Evolutionary conservation across 1,284 basidiomycete genomes (phyloP).

Genomic region (Vanrija humicola): DNA sequence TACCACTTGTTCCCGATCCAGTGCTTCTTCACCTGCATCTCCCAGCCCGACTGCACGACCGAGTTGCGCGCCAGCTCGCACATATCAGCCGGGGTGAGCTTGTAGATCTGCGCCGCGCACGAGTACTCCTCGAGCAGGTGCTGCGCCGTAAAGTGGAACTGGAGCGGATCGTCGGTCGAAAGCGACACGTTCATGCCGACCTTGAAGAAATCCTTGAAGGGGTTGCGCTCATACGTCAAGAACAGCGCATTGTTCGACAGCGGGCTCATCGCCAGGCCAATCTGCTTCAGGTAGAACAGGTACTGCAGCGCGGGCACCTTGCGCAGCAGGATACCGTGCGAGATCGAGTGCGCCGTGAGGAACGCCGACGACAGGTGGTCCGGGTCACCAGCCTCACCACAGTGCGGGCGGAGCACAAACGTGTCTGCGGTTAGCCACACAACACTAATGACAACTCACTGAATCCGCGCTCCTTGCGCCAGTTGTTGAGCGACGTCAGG

Average conservation of each 20-base stretch:
- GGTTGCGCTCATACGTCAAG: conserved; percentile 92
- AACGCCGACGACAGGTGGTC: conserved; percentile 96
- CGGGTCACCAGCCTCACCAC: conserved; percentile 96
- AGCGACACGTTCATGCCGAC: conserved; percentile 93
- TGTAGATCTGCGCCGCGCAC: conserved; percentile 95
- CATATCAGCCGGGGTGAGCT: conserved; percentile 67
- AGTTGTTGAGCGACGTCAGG: conserved; percentile 89
- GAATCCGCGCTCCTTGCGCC: conserved; percentile 82
- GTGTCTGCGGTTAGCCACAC: conserved; percentile 64
- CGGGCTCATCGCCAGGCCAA: conserved; percentile 97
- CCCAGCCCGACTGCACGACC: conserved; percentile 94
- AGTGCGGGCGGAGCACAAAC: conserved; percentile 94
- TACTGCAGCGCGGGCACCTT: conserved; percentile 89
- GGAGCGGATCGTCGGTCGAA: conserved; percentile 64
- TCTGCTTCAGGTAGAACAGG: conserved; percentile 93
- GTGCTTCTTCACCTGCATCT: conserved; percentile 97
- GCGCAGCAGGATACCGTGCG: conserved; percentile 93
- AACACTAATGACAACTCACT: conserved; percentile 58
- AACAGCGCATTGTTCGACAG: conserved; percentile 97
- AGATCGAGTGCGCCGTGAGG: conserved; percentile 95
- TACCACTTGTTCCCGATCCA: conserved; percentile 93
- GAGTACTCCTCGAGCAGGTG: conserved; percentile 96
- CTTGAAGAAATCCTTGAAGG: conserved; percentile 95
- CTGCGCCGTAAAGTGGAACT: conserved; percentile 96
- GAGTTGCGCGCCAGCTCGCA: conserved; percentile 92